Percentiles rank a stretch among this genome's conserved stretches.
Evolutionary conservation across 305 asterid genomes (phyloP).

Genomic region (Fraxinus paxiana): DNA sequence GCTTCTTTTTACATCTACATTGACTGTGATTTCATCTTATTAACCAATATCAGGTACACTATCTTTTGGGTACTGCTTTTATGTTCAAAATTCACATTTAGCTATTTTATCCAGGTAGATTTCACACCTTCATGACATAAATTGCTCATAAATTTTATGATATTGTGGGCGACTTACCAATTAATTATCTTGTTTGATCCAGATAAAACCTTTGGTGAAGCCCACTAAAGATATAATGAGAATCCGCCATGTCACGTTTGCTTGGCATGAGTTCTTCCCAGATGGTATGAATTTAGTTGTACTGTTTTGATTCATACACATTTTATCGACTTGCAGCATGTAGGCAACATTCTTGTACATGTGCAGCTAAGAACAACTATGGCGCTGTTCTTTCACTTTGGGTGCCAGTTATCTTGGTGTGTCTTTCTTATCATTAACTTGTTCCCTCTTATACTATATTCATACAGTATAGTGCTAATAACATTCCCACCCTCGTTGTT

Average conservation of each 20-base stretch:
- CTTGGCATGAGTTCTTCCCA: conserved; percentile 98
- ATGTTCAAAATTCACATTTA: conserved; percentile 69
- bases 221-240: conserved; percentile 83
- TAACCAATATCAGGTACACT: conserved; percentile 64
- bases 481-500: neutral
- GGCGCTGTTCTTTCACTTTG: conserved; percentile 78
- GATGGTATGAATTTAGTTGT: conserved; percentile 47
- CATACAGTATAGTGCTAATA: neutral
- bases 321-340: conserved; percentile 21
- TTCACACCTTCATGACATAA: conserved; percentile 23
- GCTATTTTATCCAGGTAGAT: conserved; percentile 82
- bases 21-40: conserved; percentile 23
- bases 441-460: conserved; percentile 18
- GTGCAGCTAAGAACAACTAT: conserved; percentile 64
- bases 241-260: conserved; percentile 63
- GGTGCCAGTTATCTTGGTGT: conserved; percentile 80
- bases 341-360: conserved; percentile 25
- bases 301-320: conserved; percentile 3
- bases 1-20: conserved; percentile 20
- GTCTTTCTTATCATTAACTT: conserved; percentile 30
- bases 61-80: conserved; percentile 86
- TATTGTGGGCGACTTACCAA: conserved; percentile 18
- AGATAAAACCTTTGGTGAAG: conserved; percentile 84
- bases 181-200: conserved; percentile 29
- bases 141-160: conserved; percentile 11